phyloP scores from a whole-genome alignment of 1,284 basidiomycete genomes.

The Marasmius sp. region DNA sequence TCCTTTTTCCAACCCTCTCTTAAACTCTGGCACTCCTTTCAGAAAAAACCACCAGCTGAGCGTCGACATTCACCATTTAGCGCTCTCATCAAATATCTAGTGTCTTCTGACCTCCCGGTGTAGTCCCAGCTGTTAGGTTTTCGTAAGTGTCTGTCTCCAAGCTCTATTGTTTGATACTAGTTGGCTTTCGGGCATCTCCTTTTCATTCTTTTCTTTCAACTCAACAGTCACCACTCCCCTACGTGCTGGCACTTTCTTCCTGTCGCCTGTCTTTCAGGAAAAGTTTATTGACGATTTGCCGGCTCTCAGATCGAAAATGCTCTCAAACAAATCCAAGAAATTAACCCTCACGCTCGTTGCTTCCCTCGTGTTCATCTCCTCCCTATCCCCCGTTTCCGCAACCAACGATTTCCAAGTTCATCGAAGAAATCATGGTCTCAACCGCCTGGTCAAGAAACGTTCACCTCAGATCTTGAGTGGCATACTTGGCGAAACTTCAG shows the following conservation, averaged over 20 bases:
- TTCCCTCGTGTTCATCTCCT: conserved; percentile 54
- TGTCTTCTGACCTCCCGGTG: conserved; percentile 3
- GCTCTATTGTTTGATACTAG: neutral
- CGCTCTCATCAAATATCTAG: neutral
- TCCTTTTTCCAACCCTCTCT: neutral
- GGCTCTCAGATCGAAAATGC: neutral
- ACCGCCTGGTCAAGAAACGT: conserved; percentile 71
- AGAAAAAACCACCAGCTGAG: neutral
- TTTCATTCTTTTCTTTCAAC: neutral
- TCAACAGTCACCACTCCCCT: neutral
- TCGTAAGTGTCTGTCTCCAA: neutral
- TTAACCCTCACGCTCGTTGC: conserved; percentile 64
- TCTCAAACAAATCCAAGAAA: conserved; percentile 37
- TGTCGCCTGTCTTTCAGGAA: neutral
- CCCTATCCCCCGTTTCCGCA: conserved; percentile 40
- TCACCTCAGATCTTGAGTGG: conserved; percentile 22
- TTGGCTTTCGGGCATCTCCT: neutral
- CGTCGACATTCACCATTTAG: neutral
- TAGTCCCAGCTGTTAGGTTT: neutral
- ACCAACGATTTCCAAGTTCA: conserved; percentile 43
- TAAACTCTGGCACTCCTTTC: neutral
- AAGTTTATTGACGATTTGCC: neutral
- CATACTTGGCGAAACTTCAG: conserved; percentile 23
- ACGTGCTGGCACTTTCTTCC: conserved; percentile 2
- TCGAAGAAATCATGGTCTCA: conserved; percentile 59